Conservation (phyloP, 1,284 basidiomycete species). For the Somion occarium region DNA sequence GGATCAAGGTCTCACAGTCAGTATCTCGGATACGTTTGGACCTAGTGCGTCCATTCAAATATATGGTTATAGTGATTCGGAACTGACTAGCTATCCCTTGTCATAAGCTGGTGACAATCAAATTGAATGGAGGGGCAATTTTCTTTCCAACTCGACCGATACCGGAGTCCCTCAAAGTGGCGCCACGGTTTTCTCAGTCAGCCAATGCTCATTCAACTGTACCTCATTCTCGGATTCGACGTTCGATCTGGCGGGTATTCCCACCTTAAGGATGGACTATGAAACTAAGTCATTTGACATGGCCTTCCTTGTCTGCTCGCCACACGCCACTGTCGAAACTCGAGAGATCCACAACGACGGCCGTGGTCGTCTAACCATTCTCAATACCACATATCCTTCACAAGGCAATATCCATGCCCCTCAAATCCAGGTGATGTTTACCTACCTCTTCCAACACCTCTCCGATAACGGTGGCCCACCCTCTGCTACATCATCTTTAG, state of each 20-base stretch:
- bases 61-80: too few species aligned
- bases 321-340: background rate
- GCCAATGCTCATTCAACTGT: slow-evolving; percentile 1
- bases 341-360: slow-evolving; percentile 6
- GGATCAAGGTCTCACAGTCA: too few species aligned
- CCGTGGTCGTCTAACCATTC: background rate
- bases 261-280: background rate
- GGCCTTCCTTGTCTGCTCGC: slow-evolving; percentile 4
- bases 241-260: slow-evolving; percentile 1
- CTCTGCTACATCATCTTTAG: background rate
- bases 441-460: background rate
- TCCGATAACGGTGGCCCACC: background rate
- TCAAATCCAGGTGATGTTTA: slow-evolving; percentile 2
- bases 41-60: too few species aligned
- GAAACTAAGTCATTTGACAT: background rate
- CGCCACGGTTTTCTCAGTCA: background rate
- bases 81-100: background rate
- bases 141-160: background rate
- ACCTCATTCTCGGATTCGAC: background rate
- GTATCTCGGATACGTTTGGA: too few species aligned
- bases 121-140: background rate
- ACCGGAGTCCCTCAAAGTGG: background rate
- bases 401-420: slow-evolving; percentile 1
- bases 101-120: background rate
- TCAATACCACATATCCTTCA: background rate